These are phyloP conservation scores for Xylaria intraflava DNA, from an alignment of 495 filamentous ascomycete genomes.

Conservation along the genomic window DNA sequence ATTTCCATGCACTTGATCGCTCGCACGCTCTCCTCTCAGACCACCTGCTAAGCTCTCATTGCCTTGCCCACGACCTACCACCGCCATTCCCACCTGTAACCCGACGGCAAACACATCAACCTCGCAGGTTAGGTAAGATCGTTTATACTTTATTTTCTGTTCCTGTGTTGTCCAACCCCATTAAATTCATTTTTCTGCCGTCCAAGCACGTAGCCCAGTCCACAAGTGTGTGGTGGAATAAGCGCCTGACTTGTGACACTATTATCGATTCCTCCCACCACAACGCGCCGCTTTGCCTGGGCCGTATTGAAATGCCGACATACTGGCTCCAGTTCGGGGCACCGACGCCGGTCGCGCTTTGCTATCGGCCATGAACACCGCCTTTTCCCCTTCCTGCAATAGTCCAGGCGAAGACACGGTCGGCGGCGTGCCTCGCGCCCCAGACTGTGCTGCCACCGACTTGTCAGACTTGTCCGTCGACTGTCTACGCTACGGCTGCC, in stretches of 20 bases:
- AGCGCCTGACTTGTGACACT: slow-evolving; percentile 16
- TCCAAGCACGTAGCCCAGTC: neutral
- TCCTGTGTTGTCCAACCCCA: slow-evolving; percentile 6
- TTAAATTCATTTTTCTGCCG: neutral
- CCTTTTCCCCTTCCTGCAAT: neutral
- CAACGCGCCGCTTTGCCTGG: slow-evolving; percentile 9
- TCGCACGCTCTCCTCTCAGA: slow-evolving; percentile 16
- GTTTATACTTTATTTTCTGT: neutral
- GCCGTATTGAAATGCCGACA: slow-evolving; percentile 9
- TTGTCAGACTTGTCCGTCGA: too few species aligned
- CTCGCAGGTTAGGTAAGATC: slow-evolving; percentile 14
- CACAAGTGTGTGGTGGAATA: slow-evolving; percentile 16
- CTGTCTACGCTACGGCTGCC: neutral
- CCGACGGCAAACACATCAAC: slow-evolving; percentile 14
- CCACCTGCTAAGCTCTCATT: slow-evolving; percentile 16
- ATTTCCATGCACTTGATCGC: slow-evolving; percentile 12
- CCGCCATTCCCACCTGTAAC: slow-evolving; percentile 16
- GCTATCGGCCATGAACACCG: neutral
- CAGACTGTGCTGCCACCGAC: slow-evolving; percentile 1
- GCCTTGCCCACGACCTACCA: slow-evolving; percentile 15
- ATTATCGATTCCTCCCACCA: slow-evolving; percentile 12
- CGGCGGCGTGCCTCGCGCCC: slow-evolving; percentile 10
- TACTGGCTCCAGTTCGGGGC: slow-evolving; percentile 11
- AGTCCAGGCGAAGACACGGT: neutral
- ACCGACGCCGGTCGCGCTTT: slow-evolving; percentile 7